These are phyloP conservation scores for Aspergillus taichungensis DNA, from an alignment of 495 filamentous ascomycete genomes.

Conservation along the genomic window DNA sequence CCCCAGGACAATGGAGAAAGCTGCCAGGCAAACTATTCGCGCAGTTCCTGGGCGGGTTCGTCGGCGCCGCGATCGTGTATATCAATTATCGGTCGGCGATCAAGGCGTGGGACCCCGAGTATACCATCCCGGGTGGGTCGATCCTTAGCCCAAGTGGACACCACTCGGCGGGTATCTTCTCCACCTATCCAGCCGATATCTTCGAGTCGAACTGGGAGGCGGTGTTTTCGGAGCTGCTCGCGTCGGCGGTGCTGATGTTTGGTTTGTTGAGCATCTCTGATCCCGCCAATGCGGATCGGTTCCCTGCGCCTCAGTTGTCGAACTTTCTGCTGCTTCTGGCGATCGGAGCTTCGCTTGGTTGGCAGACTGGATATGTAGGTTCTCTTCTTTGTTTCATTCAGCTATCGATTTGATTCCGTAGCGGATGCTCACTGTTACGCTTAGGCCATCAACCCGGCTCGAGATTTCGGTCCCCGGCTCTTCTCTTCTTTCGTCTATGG, in stretches of 20 bases:
- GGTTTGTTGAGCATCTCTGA: constrained; percentile 21
- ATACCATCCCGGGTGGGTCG: constrained; percentile 28
- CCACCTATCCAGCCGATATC: constrained; percentile 20
- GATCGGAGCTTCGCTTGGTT: constrained; percentile 26
- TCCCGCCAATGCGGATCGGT: constrained; percentile 18
- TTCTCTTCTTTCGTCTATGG: constrained; percentile 31
- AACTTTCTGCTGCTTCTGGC: constrained; percentile 23
- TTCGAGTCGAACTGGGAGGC: constrained; percentile 28
- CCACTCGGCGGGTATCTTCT: constrained; percentile 29
- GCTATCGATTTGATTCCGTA: neutral
- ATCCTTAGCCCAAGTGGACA: constrained; percentile 26
- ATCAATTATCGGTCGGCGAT: constrained; percentile 30
- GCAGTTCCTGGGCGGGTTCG: constrained; percentile 26
- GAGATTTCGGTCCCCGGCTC: constrained; percentile 27
- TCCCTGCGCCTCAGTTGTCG: constrained; percentile 22
- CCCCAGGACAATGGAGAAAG: constrained; percentile 20
- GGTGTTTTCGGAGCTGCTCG: constrained; percentile 24
- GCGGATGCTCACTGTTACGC: constrained; percentile 1
- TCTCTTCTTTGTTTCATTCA: neutral
- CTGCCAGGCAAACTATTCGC: constrained; percentile 22
- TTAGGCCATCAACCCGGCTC: constrained; percentile 27
- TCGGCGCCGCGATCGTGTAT: constrained; percentile 27
- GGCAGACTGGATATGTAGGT: constrained; percentile 33
- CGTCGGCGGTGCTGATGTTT: constrained; percentile 27
- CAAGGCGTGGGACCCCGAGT: constrained; percentile 27